Base-by-base conservation (phyloP, 176 grass and related monocot genomes). In the Eleusine indica region DNA sequence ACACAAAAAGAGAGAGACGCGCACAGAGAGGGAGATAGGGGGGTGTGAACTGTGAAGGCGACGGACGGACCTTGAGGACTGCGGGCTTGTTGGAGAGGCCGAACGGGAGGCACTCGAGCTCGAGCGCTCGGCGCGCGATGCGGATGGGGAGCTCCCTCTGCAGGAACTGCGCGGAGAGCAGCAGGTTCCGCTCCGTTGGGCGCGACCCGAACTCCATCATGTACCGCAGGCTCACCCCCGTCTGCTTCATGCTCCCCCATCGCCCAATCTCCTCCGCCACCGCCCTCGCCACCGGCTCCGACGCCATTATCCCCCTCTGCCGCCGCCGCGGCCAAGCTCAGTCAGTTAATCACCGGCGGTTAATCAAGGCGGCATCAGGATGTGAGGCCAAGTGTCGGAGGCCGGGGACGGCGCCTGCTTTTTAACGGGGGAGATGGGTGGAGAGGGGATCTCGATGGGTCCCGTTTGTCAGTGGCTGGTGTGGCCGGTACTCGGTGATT, bases 191-290 rank as follows among this genome's bases (percentile, higher is more conserved):
- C 75, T 80, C 70, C 69, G 77, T 97, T 74, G 90, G 92, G 48
- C 85, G 71, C 44, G 92, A 90, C 28, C 95, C 92, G 82, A 97
- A 97, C 95, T 97, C 95, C 92, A 88, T 97, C 95, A 97, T 97
- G 92, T 94, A 97, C 78, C 95, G 76, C 85, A 97, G 77, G 68
- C 82, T 94, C 75, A 97, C 95, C 78, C 95, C 95, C 0, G 84
- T 94, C 82, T 90, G 90, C 89, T 97, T 97, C 95, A 97, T 94
- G 67, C 85, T 77, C n/a, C 86, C 92, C 95, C 95, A 97, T 10
- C 90, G 70, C 75, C 63, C 88, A 82, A 94, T 81, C 90, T 97
- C 95, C 88, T 97, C 95, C 70, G 82, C 84, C 89, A 89, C 70
- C 82, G 87, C 82, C 85, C 90, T 72, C 78, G 89, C 86, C 71